Evolutionary conservation across 2,329 filamentous ascomycete species (phyloP), one percentile per base, ranked within the genome.

Genomic region (Curvularia spicifera): DNA sequence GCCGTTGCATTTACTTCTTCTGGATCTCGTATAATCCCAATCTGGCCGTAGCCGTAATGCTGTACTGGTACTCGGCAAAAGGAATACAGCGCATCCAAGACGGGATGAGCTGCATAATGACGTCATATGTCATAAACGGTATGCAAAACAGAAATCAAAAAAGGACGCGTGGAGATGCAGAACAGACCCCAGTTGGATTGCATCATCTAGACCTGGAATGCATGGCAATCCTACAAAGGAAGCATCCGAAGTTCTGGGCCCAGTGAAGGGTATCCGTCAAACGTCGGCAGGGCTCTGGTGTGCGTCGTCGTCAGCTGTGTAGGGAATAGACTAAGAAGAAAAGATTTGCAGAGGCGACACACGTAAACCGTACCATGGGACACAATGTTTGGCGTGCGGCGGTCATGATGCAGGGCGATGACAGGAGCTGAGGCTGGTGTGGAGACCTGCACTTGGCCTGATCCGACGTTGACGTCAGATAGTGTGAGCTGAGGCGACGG

Each of bases 391-490:
- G 44, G 50, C 52, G 46, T 35, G 51, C 55, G 47, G 33, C 31
- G 51, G 51, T 15, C 33, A 28, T 18, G 35, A 55, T 50, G 47
- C 44, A 55, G 24, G 28, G 12, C 22, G 22, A 13, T 9, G 20
- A 24, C 40, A 26, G 20, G 39, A 15, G 18, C 39, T 15, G 8
- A 10, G 18, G 20, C 43, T 42, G 13, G 35, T 56, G 42, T 46
- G 51, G 53, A 51, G 3, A 26, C 10, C 4, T 4, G 13, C 28
- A 7, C 26, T 53, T 39, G n/a, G 15, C 49, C 20, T 20, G 15
- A 46, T 55, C 20, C 31, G 24, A 47, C 50, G 13, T 43, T 70
- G 66, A 72, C 69, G 69, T 72, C 68, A 71, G 43, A 24, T 9
- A n/a, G 28, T 33, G 35, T 20, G 33, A 35, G 31, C 18, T 48